Conservation (phyloP, 83 land plant genomes). For the Picea abies region DNA sequence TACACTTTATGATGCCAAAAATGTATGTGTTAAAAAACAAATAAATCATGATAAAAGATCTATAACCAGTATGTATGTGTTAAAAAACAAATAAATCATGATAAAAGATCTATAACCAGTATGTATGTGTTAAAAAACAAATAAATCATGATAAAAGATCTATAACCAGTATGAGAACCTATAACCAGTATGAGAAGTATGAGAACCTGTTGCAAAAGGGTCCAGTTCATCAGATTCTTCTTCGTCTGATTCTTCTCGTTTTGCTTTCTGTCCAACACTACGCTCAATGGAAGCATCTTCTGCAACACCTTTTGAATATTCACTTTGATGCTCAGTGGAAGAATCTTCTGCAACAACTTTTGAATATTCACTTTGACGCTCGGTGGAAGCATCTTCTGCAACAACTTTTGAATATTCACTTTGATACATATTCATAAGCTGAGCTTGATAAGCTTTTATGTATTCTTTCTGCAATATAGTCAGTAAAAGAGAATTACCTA, state of each 20-base stretch:
- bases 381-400: too few species aligned
- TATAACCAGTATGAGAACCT: not conserved
- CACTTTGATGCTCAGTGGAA: not conserved
- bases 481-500: not conserved
- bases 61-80: not conserved
- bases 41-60: not conserved
- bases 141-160: not conserved
- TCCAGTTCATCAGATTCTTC: not conserved
- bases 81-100: not conserved
- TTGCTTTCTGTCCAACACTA: not conserved
- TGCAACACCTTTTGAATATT: not conserved
- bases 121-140: not conserved
- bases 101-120: not conserved
- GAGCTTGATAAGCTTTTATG: not conserved
- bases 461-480: not conserved
- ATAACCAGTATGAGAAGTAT: not conserved
- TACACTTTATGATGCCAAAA: not conserved
- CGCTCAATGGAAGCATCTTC: not conserved
- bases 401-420: too few species aligned
- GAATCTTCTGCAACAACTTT: too few species aligned
- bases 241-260: constrained; percentile 4
- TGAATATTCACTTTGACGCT: too few species aligned
- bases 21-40: not conserved
- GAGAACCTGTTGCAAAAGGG: constrained; percentile 6
- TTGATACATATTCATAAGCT: too few species aligned